Percentiles rank a stretch among this genome's conserved stretches.
phyloP scores from a whole-genome alignment of 2,329 filamentous ascomycete genomes.

The Tolypocladium amazonense region DNA sequence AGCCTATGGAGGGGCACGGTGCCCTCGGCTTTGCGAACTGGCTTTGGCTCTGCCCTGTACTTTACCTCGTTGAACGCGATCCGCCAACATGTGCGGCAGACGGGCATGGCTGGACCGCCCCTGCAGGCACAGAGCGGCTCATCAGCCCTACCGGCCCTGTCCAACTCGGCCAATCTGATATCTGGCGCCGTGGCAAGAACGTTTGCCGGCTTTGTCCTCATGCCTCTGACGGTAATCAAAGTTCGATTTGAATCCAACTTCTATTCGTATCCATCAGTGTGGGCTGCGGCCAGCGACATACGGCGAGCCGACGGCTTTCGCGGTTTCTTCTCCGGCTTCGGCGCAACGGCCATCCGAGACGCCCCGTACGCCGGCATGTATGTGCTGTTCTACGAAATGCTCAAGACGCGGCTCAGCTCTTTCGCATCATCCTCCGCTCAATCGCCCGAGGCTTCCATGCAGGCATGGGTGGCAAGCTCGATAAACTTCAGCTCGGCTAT shows the following conservation, averaged over 20 bases:
- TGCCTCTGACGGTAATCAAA: slow-evolving; percentile 94
- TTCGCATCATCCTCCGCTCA: slow-evolving; percentile 6
- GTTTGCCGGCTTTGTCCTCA: slow-evolving; percentile 80
- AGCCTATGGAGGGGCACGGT: slow-evolving; percentile 87
- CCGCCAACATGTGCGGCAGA: slow-evolving; percentile 48
- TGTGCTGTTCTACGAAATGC: slow-evolving; percentile 84
- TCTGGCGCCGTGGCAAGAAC: slow-evolving; percentile 79
- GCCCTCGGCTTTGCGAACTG: slow-evolving; percentile 86
- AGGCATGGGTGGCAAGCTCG: slow-evolving; percentile 33
- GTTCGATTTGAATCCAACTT: slow-evolving; percentile 87
- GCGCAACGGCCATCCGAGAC: slow-evolving; percentile 84
- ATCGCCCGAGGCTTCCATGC: slow-evolving; percentile 14
- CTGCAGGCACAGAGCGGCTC: slow-evolving; percentile 29
- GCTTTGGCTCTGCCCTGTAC: slow-evolving; percentile 87
- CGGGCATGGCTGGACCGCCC: slow-evolving; percentile 12
- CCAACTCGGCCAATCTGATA: slow-evolving; percentile 72
- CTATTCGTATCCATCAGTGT: slow-evolving; percentile 72
- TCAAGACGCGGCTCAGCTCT: slow-evolving; percentile 50
- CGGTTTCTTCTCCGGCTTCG: slow-evolving; percentile 89
- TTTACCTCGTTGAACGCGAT: slow-evolving; percentile 81
- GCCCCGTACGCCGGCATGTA: slow-evolving; percentile 96
- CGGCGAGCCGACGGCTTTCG: slow-evolving; percentile 59
- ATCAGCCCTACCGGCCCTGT: slow-evolving; percentile 70
- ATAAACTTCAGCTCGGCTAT: slow-evolving; percentile 84
- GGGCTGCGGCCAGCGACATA: slow-evolving; percentile 65